Evolutionary conservation across 192 early-diverging fungal species (phyloP).

Genomic region (Phlyctochytrium planicorne): DNA sequence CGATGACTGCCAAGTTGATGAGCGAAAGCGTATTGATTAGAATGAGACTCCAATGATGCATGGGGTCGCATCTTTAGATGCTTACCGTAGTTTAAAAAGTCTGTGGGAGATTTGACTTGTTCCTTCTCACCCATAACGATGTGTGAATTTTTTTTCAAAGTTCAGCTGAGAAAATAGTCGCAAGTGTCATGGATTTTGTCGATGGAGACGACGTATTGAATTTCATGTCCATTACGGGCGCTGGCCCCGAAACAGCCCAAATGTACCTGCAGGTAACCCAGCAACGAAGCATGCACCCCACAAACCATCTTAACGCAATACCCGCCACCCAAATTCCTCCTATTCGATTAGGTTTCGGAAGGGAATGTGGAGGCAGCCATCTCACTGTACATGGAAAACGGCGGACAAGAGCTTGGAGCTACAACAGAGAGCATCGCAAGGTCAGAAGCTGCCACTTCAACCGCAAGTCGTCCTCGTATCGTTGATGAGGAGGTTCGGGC

Average conservation of each 20-base stretch:
- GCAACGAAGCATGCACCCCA: background rate
- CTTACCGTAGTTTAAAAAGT: conserved; percentile 74
- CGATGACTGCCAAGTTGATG: conserved; percentile 59
- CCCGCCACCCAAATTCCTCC: background rate
- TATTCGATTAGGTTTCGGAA: conserved; percentile 63
- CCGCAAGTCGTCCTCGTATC: background rate
- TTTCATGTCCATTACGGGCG: conserved; percentile 62
- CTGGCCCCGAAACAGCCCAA: conserved; percentile 67
- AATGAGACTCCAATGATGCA: too few species aligned
- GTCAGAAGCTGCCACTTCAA: background rate
- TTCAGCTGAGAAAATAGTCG: too few species aligned
- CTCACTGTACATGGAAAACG: conserved; percentile 81
- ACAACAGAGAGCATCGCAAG: background rate
- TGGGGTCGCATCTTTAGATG: too few species aligned
- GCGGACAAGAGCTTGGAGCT: conserved; percentile 25
- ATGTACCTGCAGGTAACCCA: conserved; percentile 65
- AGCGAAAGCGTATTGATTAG: background rate
- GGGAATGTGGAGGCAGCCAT: conserved; percentile 75
- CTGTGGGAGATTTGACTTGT: conserved; percentile 62
- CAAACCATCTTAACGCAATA: too few species aligned
- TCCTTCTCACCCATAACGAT: background rate
- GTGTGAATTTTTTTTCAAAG: too few species aligned
- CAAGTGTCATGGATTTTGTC: too few species aligned
- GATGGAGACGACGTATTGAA: conserved; percentile 28
- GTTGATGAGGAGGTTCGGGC: conserved; percentile 60